These are phyloP conservation scores for Claviceps sp. DNA, from an alignment of 2,329 filamentous ascomycete genomes.

Conservation along the genomic window DNA sequence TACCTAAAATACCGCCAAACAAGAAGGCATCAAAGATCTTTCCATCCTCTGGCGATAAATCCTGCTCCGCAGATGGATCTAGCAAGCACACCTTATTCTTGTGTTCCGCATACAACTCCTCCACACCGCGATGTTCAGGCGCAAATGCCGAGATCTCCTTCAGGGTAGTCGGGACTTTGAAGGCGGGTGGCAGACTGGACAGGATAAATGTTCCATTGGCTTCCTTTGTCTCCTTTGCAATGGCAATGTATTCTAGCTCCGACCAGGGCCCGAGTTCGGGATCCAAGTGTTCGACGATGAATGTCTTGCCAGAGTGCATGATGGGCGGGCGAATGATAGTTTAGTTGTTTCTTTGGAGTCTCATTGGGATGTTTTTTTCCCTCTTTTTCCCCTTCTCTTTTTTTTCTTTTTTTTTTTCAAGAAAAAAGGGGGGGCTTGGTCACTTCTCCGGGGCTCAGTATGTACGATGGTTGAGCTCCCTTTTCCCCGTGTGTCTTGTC, in stretches of 20 bases:
- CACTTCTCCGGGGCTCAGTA: no score
- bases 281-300: conserved; percentile 94
- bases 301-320: conserved; percentile 49
- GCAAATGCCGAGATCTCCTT: conserved; percentile 47
- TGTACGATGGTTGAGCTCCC: no score
- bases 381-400: not conserved
- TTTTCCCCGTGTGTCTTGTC: no score
- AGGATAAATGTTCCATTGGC: conserved; percentile 61
- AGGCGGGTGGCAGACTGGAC: conserved; percentile 60
- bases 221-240: conserved; percentile 65
- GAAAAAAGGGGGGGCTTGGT: no score
- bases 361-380: no score
- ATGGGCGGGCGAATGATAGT: not conserved
- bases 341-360: no score
- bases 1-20: conserved; percentile 92
- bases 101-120: conserved; percentile 61
- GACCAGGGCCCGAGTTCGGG: conserved; percentile 91
- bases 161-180: conserved; percentile 50
- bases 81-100: conserved; percentile 76
- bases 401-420: not conserved
- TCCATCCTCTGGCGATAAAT: conserved; percentile 73
- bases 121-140: conserved; percentile 65
- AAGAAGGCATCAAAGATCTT: conserved; percentile 79
- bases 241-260: conserved; percentile 78
- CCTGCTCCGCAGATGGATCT: conserved; percentile 70